Conservation (phyloP, 2,329 filamentous ascomycete genomes). For the Cladobotryum mycophilum region DNA sequence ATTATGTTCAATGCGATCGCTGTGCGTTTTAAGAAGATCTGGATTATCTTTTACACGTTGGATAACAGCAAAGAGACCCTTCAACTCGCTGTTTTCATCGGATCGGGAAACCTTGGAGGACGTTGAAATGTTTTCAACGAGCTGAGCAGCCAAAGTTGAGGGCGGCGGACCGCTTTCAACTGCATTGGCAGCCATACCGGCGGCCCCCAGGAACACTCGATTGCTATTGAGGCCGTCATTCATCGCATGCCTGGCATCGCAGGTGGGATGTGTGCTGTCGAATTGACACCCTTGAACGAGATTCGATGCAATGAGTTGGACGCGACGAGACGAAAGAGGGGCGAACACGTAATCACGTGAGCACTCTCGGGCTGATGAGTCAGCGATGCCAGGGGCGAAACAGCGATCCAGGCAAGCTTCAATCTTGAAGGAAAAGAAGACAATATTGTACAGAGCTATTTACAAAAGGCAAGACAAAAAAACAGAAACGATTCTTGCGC, state of each 20-base stretch:
- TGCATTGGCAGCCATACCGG: constrained; percentile 13
- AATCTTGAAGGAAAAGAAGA: background rate
- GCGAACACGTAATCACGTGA: constrained; percentile 19
- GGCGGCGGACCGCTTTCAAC: constrained; percentile 44
- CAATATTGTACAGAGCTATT: background rate
- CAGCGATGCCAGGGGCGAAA: background rate
- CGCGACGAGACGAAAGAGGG: constrained; percentile 14
- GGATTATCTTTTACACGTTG: constrained; percentile 48
- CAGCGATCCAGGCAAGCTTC: background rate
- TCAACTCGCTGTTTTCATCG: constrained; percentile 67
- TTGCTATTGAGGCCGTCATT: constrained; percentile 18
- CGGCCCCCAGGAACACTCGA: constrained; percentile 13
- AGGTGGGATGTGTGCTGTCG: constrained; percentile 1
- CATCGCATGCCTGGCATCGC: constrained; percentile 26
- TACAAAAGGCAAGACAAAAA: background rate
- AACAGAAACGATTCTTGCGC: background rate
- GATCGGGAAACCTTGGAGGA: constrained; percentile 54
- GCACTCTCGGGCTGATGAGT: background rate
- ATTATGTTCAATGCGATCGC: constrained; percentile 68
- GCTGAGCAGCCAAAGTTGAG: constrained; percentile 80
- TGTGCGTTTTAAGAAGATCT: constrained; percentile 49
- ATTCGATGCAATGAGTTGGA: constrained; percentile 3
- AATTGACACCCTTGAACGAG: background rate
- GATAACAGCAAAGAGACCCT: constrained; percentile 57
- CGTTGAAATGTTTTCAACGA: constrained; percentile 73